Base-by-base conservation (phyloP, 164 flowering plant species). In the Nymphaea thermarum region DNA sequence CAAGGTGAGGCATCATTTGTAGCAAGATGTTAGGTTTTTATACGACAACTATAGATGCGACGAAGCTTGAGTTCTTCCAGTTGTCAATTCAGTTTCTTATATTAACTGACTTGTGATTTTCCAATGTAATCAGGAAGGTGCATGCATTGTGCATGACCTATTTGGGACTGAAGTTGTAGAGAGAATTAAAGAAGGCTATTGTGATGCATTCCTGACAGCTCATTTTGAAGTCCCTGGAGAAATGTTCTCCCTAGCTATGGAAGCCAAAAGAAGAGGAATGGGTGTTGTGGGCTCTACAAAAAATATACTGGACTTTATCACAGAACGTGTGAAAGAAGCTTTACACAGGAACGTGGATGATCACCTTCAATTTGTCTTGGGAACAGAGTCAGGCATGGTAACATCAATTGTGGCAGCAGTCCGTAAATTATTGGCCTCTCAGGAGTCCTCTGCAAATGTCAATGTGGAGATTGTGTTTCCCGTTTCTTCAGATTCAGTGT, bases 221-320 rank as follows among this genome's bases (percentile, higher is more conserved):
- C 98, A 95, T 76, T 79, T 95, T 47, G 99, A 95, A 82, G 99
- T 95, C 64, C 98, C 99, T 17, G 98, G 99, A 59, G 98, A 95
- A 78, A 92, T 95, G 99, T 95, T 95, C 71, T 80, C 94, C 44
- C 73, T 95, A 74, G 99, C 97, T 36, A 92, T 90, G 97, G 97
- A 88, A 80, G 98, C 99, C 25, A 91, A 94, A 78, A 80, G 81
- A 77, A 82, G 99, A 80, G 98, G 99, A 75, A 94, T 90, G 98
- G 98, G 99, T 18, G 96, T 94, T 7, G 98, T 94, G 18, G 99
- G 99, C 65, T 92, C 98, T 72, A 95, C 99, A 63, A 91, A 90
- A 74, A 95, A 86, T 71, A 95, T 95, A 75, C 69, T 95, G 69
- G 99, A 95, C 77, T 92, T 95, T 76, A 92, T 95, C 43, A 88